Percentiles rank a stretch among this genome's conserved stretches.
Evolutionary conservation across 2,329 filamentous ascomycete genomes (phyloP).

Genomic region (Alternaria atra): DNA sequence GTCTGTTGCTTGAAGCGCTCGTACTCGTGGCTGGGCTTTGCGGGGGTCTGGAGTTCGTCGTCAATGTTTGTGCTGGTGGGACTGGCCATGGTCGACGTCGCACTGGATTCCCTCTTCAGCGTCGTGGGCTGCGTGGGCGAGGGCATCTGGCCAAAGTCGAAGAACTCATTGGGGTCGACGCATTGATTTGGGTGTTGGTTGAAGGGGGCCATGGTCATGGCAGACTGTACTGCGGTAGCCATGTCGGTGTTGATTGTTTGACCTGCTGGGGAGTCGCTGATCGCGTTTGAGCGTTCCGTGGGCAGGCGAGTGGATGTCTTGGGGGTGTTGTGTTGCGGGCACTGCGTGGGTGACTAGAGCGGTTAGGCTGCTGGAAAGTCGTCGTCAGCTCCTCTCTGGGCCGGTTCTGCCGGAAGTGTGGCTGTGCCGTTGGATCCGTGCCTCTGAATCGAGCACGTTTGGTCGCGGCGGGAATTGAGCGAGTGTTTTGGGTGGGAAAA

Average conservation of each 20-base stretch:
- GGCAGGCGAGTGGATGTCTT: slow-evolving; percentile 38
- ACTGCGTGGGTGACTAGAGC: slow-evolving; percentile 28
- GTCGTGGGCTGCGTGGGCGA: slow-evolving; percentile 66
- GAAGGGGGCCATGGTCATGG: slow-evolving; percentile 49
- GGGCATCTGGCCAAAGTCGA: slow-evolving; percentile 67
- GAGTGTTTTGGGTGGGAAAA: not conserved
- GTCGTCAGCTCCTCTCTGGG: slow-evolving; percentile 48
- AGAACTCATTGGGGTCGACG: slow-evolving; percentile 53
- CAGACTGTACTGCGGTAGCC: slow-evolving; percentile 49
- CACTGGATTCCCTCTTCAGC: slow-evolving; percentile 61
- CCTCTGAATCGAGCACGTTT: not conserved
- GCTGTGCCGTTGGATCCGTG: slow-evolving; percentile 33
- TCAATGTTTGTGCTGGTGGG: slow-evolving; percentile 64
- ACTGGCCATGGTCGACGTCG: slow-evolving; percentile 62
- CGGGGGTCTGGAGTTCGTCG: slow-evolving; percentile 67
- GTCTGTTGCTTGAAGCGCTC: slow-evolving; percentile 96
- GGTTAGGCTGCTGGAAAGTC: slow-evolving; percentile 47
- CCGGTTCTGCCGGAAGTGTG: slow-evolving; percentile 43
- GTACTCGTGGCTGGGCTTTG: slow-evolving; percentile 92
- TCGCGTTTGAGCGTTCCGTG: slow-evolving; percentile 31
- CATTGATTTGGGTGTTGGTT: slow-evolving; percentile 47
- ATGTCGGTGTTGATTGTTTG: slow-evolving; percentile 32
- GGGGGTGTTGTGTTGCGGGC: slow-evolving; percentile 32
- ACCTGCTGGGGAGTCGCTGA: slow-evolving; percentile 19
- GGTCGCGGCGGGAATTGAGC: not conserved